Evolutionary conservation across 164 flowering plant species (phyloP).

Genomic region (Nelumbo lutea): DNA sequence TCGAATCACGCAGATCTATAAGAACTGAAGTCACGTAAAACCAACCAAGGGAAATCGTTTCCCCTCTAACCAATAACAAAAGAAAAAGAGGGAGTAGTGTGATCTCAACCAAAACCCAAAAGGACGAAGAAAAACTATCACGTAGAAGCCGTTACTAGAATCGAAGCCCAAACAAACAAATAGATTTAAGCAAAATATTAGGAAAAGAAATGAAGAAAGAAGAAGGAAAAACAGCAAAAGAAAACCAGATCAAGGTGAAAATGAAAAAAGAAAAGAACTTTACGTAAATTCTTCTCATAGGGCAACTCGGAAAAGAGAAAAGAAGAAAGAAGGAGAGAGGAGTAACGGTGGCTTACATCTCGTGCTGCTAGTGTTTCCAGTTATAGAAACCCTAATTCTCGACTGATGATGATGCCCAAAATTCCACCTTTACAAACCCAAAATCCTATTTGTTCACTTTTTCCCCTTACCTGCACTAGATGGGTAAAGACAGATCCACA

Average conservation of each 20-base stretch:
- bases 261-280: neutral
- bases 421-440: slow-evolving; percentile 8
- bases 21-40: slow-evolving; percentile 3
- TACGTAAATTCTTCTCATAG: too few relatives aligned
- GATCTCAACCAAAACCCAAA: neutral
- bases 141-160: neutral
- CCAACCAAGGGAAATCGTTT: neutral
- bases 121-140: neutral
- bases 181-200: neutral
- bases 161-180: neutral
- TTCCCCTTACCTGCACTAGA: neutral
- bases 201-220: neutral
- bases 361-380: neutral
- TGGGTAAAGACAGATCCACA: neutral
- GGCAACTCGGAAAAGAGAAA: neutral
- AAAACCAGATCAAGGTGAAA: slow-evolving; percentile 7
- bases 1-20: neutral
- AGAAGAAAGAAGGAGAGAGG: neutral
- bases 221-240: neutral
- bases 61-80: neutral
- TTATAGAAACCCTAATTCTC: slow-evolving; percentile 14
- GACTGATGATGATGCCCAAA: neutral
- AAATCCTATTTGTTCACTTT: neutral
- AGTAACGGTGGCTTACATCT: neutral
- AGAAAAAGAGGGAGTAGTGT: neutral